Evolutionary conservation across 2,329 filamentous ascomycete species (phyloP).

Genomic region (Bimuria novae-zelandiae): DNA sequence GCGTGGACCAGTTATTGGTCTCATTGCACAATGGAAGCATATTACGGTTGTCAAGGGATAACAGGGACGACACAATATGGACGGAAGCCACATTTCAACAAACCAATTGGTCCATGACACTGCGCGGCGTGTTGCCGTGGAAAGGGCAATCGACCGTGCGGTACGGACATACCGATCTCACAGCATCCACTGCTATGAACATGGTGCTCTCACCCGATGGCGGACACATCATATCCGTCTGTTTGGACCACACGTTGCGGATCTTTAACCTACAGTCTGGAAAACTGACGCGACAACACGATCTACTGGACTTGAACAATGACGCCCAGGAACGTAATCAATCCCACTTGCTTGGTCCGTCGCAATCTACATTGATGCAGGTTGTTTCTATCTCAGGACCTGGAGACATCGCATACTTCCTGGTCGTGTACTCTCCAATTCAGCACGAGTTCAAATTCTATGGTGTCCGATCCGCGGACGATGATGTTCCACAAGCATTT

Average conservation of each 20-base stretch:
- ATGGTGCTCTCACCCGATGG: constrained; percentile 53
- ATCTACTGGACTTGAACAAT: constrained; percentile 69
- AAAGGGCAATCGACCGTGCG: constrained; percentile 66
- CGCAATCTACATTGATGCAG: constrained; percentile 75
- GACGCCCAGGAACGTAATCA: constrained; percentile 67
- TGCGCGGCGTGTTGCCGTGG: constrained; percentile 65
- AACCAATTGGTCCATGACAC: constrained; percentile 68
- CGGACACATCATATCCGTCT: constrained; percentile 74
- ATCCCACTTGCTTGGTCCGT: constrained; percentile 79
- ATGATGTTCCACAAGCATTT: constrained; percentile 60
- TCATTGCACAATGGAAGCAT: constrained; percentile 81
- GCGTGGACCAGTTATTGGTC: constrained; percentile 74
- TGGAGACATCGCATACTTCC: constrained; percentile 59
- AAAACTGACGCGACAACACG: constrained; percentile 74
- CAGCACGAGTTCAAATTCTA: constrained; percentile 96
- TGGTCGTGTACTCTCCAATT: constrained; percentile 86
- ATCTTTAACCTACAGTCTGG: constrained; percentile 89
- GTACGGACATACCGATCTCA: constrained; percentile 67
- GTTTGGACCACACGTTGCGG: constrained; percentile 84
- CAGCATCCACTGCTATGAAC: constrained; percentile 66
- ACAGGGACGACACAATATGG: constrained; percentile 56
- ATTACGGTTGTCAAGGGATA: constrained; percentile 60
- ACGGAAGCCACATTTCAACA: constrained; percentile 75
- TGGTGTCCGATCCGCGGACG: constrained; percentile 68
- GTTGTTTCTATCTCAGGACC: constrained; percentile 64